Evolutionary conservation across 208 protist genomes (phyloP), one percentile per base, ranked within the genome.

Genomic region (Acanthamoeba castellanii): DNA sequence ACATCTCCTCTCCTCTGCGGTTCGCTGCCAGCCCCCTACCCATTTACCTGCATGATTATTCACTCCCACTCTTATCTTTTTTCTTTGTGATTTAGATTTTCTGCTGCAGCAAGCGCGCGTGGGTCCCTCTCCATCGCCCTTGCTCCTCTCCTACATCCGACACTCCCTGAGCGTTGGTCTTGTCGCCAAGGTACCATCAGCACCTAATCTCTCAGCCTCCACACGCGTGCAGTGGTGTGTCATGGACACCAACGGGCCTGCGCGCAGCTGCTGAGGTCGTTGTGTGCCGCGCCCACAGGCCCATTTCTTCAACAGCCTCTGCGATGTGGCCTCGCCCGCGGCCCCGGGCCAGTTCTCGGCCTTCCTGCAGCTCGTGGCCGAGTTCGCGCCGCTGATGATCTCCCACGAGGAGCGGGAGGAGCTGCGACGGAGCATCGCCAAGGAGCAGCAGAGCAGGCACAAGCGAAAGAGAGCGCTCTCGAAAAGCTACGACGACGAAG

Each of bases 351-450:
- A 84, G 37, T 84, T 84, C 74, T 22, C 74, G 42, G 74, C 74
- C 6, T 84, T 84, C 13, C 74, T 84, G 42, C 74, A 84, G 13
- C 74, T 84, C 37, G 74, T 84, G 37, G 45, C 74, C 42, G 74
- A 84, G 74, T 84, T 84, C 45, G 74, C 74, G 34, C 74, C 74
- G 45, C 74, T 84, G 16, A 84, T 84, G 74, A 84, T 84, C 74
- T 84, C 74, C 37, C 34, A 84, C 74, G 74, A 84, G 25, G 74
- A 84, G 37, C 13, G 74, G 37, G 74, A 84, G 74, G 74, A 84
- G 74, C 45, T 84, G 42, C 74, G 74, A 52, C 74, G 74, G 8
- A 84, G 45, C 74, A 55, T 84, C n/a, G 74, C 42, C 74, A 84
- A 52, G 74, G 37, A 84, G 25, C 66, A 72, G 16, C 66, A 72